phyloP scores from a whole-genome alignment of 2,329 filamentous ascomycete species.

The Trichoderma atrobrunneum region DNA sequence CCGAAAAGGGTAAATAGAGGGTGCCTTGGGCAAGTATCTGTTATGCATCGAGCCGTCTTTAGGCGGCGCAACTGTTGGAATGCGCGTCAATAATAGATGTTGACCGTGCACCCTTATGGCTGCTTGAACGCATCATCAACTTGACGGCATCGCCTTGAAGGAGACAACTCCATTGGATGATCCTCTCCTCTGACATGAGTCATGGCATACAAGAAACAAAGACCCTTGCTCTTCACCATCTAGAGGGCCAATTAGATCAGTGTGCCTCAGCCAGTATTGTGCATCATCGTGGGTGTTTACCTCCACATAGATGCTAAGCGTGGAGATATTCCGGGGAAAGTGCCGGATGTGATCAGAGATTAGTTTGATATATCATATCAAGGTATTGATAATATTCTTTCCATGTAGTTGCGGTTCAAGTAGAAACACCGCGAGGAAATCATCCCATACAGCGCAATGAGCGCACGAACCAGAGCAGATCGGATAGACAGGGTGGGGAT shows the following conservation, averaged over 20 bases:
- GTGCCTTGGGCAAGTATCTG: not conserved
- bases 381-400: not conserved
- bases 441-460: not conserved
- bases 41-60: not conserved
- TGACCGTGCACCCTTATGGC: conserved; percentile 1
- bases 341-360: not conserved
- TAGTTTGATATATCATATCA: not conserved
- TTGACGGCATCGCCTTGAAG: not conserved
- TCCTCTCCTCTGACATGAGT: not conserved
- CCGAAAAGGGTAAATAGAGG: not conserved
- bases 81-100: not conserved
- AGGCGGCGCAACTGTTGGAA: not conserved
- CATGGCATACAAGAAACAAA: not conserved
- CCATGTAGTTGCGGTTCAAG: not conserved
- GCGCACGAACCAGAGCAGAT: not conserved
- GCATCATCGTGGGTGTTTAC: not conserved
- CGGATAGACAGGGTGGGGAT: not conserved
- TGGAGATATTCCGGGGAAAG: not conserved
- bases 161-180: not conserved
- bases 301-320: not conserved
- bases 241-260: not conserved
- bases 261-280: not conserved
- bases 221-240: not conserved
- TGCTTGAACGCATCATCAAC: not conserved
- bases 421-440: not conserved